phyloP scores from a whole-genome alignment of 2,329 filamentous ascomycete species.

The Graphium sp. region DNA sequence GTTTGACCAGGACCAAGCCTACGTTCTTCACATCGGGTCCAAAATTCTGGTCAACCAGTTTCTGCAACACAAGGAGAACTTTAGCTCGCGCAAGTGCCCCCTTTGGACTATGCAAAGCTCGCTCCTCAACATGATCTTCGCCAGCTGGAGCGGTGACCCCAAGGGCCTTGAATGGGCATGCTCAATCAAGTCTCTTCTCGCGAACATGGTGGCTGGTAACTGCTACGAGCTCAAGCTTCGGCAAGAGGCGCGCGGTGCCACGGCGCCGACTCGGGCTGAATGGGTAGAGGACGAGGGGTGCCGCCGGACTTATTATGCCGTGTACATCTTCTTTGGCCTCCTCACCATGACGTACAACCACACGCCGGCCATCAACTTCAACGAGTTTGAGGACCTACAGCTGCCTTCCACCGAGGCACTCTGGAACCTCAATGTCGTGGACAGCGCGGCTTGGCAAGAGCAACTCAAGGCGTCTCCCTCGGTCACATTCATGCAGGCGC shows the following conservation, averaged over 20 bases:
- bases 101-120: slow-evolving; percentile 98
- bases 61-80: slow-evolving; percentile 94
- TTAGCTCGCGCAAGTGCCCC: slow-evolving; percentile 92
- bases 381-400: slow-evolving; percentile 88
- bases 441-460: slow-evolving; percentile 75
- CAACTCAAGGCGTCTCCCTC: slow-evolving; percentile 53
- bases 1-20: slow-evolving; percentile 93
- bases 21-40: slow-evolving; percentile 92
- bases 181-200: slow-evolving; percentile 93
- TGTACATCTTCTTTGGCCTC: slow-evolving; percentile 97
- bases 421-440: slow-evolving; percentile 71
- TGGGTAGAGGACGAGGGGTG: slow-evolving; percentile 98
- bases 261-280: slow-evolving; percentile 62
- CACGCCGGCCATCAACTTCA: slow-evolving; percentile 94
- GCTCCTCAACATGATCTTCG: slow-evolving; percentile 95
- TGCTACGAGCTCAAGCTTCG: slow-evolving; percentile 91
- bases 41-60: slow-evolving; percentile 97
- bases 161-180: slow-evolving; percentile 98
- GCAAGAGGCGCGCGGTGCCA: slow-evolving; percentile 67
- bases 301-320: slow-evolving; percentile 90
- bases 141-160: slow-evolving; percentile 95
- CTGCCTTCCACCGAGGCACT: slow-evolving; percentile 85
- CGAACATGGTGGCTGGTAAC: slow-evolving; percentile 97
- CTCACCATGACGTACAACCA: slow-evolving; percentile 94
- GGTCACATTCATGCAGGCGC: slow-evolving; percentile 82